Base-by-base conservation (phyloP, 129 eudicot genomes). In the Calendula officinalis region DNA sequence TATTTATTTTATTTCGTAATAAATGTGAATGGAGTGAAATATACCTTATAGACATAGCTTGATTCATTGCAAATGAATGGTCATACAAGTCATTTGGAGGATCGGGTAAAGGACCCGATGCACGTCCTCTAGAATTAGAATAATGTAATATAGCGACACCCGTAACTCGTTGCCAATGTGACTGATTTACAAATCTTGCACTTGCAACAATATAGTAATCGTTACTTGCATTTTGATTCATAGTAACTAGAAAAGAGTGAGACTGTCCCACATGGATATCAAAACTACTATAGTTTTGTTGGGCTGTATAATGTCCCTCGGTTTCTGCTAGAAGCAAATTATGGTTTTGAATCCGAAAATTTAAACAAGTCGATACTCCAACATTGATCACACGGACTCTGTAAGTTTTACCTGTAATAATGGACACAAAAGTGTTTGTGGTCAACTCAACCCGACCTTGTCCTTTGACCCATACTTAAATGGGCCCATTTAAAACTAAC, bases 211-310 rank as follows among this genome's bases (percentile, higher is more conserved):
- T 85, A 66, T 85, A 92, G 76, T 92, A 92, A 74, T 92, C 96
- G 35, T 70, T 78, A 61, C 86, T 91, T 59, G 96, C 96, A 77
- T 92, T 84, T 73, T 92, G 98, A 81, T 88, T 96, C 98, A 92
- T 92, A 49, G 88, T 83, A 12, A 92, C 95, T 49, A 92, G 69
- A 68, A 92, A 92, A 3, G 98, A 74, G 67, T 88, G 88, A 15
- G 98, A 92, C 62, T 92, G 98, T 13, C 98, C 98, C 0, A 88
- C 98, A 71, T 92, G 95, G 61, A 92, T 81, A 73, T 92, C 98
- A 51, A 92, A 71, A 76, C 84, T 88, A 37, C 78, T 77, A 59
- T 82, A 88, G 65, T 85, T 88, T 60, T 82, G 85, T 66, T 92
- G 98, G 7, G 81, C 34, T 2, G 91, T 83, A 62, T 92, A 92